Evolutionary conservation across 2,329 filamentous ascomycete species (phyloP), one percentile per base, ranked within the genome.

Genomic region (Aureobasidium sp.): DNA sequence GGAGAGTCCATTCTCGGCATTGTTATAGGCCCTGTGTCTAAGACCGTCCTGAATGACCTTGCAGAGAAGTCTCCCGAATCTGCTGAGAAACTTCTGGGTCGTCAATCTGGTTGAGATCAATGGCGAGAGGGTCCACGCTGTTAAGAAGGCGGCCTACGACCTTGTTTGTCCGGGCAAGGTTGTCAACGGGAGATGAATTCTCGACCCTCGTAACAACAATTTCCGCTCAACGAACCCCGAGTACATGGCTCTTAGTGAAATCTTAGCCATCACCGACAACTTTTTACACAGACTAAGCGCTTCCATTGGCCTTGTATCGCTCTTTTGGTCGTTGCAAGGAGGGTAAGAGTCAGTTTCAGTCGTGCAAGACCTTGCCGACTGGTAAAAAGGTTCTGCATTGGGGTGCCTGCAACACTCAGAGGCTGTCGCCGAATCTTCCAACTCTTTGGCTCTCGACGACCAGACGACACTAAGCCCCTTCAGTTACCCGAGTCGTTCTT

Each of bases 31-130:
- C 50, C 31, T 9, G 18, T n/a, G 18, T 23, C 48, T 3, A 29
- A 51, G 48, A 31, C 20, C 23, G 31, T 36, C 25, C 29, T 31
- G 16, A 6, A 15, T 20, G 36, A 53, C 20, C 31, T 53, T 31
- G 50, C 50, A 53, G 31, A 23, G 5, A 7, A 53, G 31, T 13
- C 50, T 53, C 20, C n/a, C 50, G 16, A 40, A 23, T n/a, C 36
- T 55, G 51, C 51, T 55, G 20, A 55, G 16, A 40, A 55, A 55
- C 51, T 55, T 55, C 36, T 23, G 33, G n/a, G n/a, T 55, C 7
- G 6, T 7, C 4, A 36, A 55, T 16, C 51, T 55, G 13, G 40
- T 36, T 25, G 51, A 55, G 15, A 36, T 55, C 33, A 29, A 40
- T 55, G 51, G 36, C 23, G 33, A 23, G 27, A 18, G n/a, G 5